A percentile compares a stretch with the other conserved stretches of the same genome.
These are phyloP conservation scores for Stenocarpella maydis DNA, from an alignment of 2,329 filamentous ascomycete species.

Conservation along the genomic window DNA sequence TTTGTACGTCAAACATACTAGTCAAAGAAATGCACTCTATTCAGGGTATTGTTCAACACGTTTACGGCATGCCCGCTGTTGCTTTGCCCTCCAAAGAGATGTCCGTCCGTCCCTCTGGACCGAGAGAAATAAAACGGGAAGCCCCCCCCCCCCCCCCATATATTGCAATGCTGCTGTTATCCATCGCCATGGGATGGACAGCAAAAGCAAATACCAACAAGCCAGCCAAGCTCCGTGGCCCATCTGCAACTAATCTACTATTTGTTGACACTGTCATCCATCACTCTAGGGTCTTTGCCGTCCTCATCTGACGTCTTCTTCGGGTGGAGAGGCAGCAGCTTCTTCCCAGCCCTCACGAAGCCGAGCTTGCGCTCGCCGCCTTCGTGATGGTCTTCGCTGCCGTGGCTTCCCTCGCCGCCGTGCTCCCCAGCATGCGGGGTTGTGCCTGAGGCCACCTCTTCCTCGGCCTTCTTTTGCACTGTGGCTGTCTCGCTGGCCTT, in stretches of 20 bases:
- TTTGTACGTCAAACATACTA: not conserved
- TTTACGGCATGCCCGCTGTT: not conserved
- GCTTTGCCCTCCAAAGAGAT: not conserved
- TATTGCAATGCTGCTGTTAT: constrained; percentile 2
- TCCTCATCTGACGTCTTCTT: not conserved
- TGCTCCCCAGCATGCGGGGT: no score
- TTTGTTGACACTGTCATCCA: constrained; percentile 23
- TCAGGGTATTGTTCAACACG: constrained; percentile 23
- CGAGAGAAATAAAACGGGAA: not conserved
- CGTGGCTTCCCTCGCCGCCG: not conserved
- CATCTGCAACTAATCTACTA: not conserved
- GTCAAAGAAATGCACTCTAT: constrained; percentile 14
- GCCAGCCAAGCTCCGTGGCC: not conserved
- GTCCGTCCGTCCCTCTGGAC: not conserved
- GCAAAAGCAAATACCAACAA: not conserved
- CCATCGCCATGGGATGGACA: not conserved
- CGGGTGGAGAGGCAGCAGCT: constrained; percentile 19
- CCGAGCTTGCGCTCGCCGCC: constrained; percentile 14
- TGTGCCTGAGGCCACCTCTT: not conserved
- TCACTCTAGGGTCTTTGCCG: not conserved
- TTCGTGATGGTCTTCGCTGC: not conserved
- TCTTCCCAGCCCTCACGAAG: constrained; percentile 30
- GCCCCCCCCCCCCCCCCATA: no score
- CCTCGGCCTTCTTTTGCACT: constrained; percentile 12
- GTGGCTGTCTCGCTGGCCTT: constrained; percentile 21